These are phyloP conservation scores for Phaeosphaeria sp. DNA, from an alignment of 2,329 filamentous ascomycete species.

Conservation along the genomic window DNA sequence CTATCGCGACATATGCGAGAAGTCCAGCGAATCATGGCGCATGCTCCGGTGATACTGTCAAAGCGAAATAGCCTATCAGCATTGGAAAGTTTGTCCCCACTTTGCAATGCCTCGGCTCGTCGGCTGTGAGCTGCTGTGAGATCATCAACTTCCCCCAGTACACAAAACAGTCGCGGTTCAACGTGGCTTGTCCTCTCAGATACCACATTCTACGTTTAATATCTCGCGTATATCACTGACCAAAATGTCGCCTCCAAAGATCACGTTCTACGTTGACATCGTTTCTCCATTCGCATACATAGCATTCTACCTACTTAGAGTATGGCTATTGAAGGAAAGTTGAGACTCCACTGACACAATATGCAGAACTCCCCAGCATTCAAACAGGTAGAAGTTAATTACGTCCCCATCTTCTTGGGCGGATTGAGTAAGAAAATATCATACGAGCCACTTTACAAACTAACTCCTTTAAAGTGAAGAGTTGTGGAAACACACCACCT, in stretches of 20 bases:
- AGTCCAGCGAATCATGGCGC: background rate
- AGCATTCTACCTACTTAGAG: slow-evolving; percentile 62
- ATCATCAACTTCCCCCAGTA: slow-evolving; percentile 7
- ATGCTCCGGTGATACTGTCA: too few species aligned
- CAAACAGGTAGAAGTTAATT: slow-evolving; percentile 60
- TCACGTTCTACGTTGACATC: slow-evolving; percentile 66
- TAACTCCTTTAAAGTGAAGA: too few species aligned
- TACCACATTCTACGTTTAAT: background rate
- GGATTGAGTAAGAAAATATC: too few species aligned
- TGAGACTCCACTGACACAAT: background rate
- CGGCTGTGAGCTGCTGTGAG: background rate
- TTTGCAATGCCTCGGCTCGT: slow-evolving; percentile 3
- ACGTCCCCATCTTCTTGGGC: slow-evolving; percentile 65
- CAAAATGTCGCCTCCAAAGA: slow-evolving; percentile 55
- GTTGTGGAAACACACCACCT: slow-evolving; percentile 61
- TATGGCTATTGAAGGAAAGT: slow-evolving; percentile 40
- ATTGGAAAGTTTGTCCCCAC: background rate
- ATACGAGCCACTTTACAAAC: too few species aligned
- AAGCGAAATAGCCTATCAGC: background rate
- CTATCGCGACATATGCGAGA: background rate
- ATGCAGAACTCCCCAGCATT: slow-evolving; percentile 63
- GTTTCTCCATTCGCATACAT: slow-evolving; percentile 67
- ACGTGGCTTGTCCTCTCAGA: background rate
- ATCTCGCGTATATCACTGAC: background rate
- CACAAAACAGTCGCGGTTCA: background rate